phyloP scores from a whole-genome alignment of 2,329 filamentous ascomycete species.

The Elsinoe necatrix region DNA sequence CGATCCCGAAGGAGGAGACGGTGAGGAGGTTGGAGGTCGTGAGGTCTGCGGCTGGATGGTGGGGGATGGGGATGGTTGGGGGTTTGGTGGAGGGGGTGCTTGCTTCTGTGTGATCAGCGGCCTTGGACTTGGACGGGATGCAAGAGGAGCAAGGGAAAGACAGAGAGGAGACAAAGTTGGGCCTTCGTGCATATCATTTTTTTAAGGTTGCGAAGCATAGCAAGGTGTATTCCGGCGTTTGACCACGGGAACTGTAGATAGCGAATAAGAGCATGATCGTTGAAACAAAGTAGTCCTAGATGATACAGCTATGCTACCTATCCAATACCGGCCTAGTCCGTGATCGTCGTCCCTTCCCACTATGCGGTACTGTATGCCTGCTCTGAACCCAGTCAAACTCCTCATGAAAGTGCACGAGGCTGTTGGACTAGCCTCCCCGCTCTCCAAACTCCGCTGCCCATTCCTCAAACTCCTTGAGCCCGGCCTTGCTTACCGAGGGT shows the following conservation, averaged over 20 bases:
- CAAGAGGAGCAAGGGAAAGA: background rate
- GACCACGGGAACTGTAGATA: background rate
- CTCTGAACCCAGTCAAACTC: background rate
- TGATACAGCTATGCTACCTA: background rate
- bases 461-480: slow-evolving; percentile 81
- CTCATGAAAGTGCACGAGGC: background rate
- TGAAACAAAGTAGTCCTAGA: background rate
- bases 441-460: slow-evolving; percentile 94
- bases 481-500: slow-evolving; percentile 78
- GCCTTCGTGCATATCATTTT: background rate
- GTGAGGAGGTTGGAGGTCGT: slow-evolving; percentile 60
- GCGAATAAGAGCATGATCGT: background rate
- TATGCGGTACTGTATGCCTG: background rate
- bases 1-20: slow-evolving; percentile 59
- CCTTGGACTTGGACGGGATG: background rate
- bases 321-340: background rate
- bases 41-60: slow-evolving; percentile 65
- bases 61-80: slow-evolving; percentile 72
- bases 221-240: background rate
- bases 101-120: background rate
- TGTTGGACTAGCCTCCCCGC: slow-evolving; percentile 58
- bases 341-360: background rate
- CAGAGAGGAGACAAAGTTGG: too few relatives aligned
- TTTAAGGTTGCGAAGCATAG: background rate
- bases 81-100: slow-evolving; percentile 49